Conservation (phyloP, 2,329 filamentous ascomycete genomes). For the Arachnopeziza araneosa region DNA sequence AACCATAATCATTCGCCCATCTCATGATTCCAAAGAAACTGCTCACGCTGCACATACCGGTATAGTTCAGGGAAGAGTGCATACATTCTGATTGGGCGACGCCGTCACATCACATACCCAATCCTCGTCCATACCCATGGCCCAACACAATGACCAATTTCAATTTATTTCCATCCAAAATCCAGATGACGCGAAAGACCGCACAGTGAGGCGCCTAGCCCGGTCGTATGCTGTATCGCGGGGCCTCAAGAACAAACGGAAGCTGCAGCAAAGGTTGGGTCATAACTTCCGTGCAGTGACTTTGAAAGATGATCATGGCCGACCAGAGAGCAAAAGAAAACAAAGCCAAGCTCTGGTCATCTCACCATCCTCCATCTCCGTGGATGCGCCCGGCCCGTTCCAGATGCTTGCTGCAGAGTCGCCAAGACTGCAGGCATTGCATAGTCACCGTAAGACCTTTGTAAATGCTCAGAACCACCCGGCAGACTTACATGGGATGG, state of each 20-base stretch:
- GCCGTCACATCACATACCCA: background rate
- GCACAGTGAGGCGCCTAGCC: constrained; percentile 20
- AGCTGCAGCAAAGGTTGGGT: constrained; percentile 22
- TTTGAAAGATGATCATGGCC: constrained; percentile 6
- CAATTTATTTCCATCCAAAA: constrained; percentile 20
- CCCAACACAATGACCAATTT: constrained; percentile 3
- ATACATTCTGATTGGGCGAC: background rate
- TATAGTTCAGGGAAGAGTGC: background rate
- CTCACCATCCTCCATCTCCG: background rate
- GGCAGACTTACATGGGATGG: constrained; percentile 6
- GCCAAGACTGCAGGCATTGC: constrained; percentile 18
- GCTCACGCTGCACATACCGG: background rate
- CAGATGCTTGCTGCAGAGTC: constrained; percentile 21
- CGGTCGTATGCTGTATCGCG: constrained; percentile 30
- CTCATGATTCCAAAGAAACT: background rate
- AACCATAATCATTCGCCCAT: background rate
- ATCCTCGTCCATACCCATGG: background rate
- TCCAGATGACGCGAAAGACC: constrained; percentile 18
- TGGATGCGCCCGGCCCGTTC: constrained; percentile 17
- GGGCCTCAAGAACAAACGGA: constrained; percentile 28
- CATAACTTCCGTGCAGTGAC: constrained; percentile 24
- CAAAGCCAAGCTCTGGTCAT: constrained; percentile 1
- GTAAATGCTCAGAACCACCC: background rate
- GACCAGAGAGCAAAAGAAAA: constrained; percentile 1
- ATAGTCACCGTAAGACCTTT: constrained; percentile 18